Conservation (phyloP, 148 eudicot genomes). For the Rhododendron molle region DNA sequence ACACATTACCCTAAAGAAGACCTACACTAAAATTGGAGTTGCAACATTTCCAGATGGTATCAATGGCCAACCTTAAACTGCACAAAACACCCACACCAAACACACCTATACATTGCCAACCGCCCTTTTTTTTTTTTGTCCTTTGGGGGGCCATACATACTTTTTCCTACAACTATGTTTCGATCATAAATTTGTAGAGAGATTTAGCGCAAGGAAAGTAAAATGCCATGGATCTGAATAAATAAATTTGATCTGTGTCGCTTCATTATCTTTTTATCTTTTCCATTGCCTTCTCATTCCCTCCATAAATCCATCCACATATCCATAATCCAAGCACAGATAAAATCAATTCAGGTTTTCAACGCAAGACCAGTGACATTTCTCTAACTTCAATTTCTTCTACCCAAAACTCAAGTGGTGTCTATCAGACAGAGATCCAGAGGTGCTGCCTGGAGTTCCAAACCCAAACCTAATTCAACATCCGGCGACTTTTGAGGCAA, state of each 20-base stretch:
- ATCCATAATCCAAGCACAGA: neutral
- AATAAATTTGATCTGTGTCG: neutral
- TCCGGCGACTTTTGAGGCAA: slow-evolving; percentile 29
- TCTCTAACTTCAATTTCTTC: slow-evolving; percentile 33
- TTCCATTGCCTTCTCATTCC: neutral
- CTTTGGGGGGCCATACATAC: neutral
- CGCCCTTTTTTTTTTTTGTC: neutral
- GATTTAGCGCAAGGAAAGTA: no score
- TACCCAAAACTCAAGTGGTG: slow-evolving; percentile 7
- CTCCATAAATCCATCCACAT: neutral
- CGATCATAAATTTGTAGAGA: neutral
- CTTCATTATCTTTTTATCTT: neutral
- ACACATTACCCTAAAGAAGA: neutral
- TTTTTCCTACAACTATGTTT: neutral
- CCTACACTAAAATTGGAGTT: neutral
- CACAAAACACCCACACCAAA: neutral
- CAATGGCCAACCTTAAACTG: neutral
- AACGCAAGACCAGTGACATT: slow-evolving; percentile 23
- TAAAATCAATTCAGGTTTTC: slow-evolving; percentile 17
- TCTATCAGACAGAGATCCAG: slow-evolving; percentile 7
- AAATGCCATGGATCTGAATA: neutral
- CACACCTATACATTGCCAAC: neutral
- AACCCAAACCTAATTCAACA: slow-evolving; percentile 19
- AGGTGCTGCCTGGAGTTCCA: slow-evolving; percentile 23
- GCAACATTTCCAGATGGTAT: neutral